Percentiles rank a stretch among this genome's conserved stretches.
These are phyloP conservation scores for Diaporthe longicolla DNA, from an alignment of 2,329 filamentous ascomycete genomes.

Conservation along the genomic window DNA sequence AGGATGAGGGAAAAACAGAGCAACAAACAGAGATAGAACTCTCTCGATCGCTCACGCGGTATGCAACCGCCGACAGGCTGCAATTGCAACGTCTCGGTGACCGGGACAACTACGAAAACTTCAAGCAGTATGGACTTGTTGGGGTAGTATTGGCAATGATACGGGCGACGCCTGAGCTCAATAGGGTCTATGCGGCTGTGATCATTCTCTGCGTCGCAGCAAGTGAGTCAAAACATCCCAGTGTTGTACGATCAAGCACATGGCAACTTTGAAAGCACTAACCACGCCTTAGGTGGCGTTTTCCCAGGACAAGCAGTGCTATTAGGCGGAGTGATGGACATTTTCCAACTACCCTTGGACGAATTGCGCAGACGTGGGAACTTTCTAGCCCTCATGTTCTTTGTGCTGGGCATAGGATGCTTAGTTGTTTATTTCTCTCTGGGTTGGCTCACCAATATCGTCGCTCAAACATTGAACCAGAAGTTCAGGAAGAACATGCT, in stretches of 20 bases:
- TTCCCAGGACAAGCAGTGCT: slow-evolving; percentile 15
- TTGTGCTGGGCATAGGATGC: neutral
- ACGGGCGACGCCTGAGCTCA: slow-evolving; percentile 1
- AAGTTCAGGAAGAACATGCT: slow-evolving; percentile 19
- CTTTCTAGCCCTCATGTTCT: slow-evolving; percentile 3
- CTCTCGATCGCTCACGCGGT: neutral
- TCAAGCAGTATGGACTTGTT: slow-evolving; percentile 15
- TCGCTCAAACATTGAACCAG: slow-evolving; percentile 14
- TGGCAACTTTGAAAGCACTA: neutral
- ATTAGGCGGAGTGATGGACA: slow-evolving; percentile 1
- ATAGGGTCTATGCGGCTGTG: neutral
- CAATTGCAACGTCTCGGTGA: neutral
- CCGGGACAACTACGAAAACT: slow-evolving; percentile 14
- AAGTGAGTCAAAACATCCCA: slow-evolving; percentile 9
- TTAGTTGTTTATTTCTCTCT: neutral
- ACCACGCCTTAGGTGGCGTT: neutral
- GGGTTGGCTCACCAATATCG: neutral
- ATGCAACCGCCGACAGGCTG: neutral
- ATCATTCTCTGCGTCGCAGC: slow-evolving; percentile 4
- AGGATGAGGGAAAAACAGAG: slow-evolving; percentile 23
- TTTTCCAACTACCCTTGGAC: slow-evolving; percentile 4
- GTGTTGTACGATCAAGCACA: neutral
- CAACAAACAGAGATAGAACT: neutral
- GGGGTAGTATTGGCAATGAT: neutral
- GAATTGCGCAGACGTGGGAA: slow-evolving; percentile 8